A percentile compares a stretch with the other conserved stretches of the same genome.
Conservation (phyloP, 176 grass and related monocot genomes). For the Thalia dealbata region DNA sequence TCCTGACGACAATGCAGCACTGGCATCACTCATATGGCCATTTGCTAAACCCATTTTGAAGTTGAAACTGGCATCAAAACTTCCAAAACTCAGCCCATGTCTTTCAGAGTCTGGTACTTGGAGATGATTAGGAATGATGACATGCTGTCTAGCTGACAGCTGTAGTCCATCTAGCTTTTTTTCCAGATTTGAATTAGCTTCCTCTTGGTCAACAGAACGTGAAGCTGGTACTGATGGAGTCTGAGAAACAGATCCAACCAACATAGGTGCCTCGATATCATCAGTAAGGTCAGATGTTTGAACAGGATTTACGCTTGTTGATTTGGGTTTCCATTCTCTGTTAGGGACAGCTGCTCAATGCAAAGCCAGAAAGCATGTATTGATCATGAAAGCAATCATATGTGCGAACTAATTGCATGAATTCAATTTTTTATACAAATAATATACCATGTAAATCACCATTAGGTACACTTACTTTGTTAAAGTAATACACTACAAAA, state of each 20-base stretch:
- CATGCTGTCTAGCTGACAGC: constrained; percentile 51
- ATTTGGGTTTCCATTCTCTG: constrained; percentile 90
- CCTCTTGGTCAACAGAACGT: constrained; percentile 8
- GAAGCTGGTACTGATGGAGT: constrained; percentile 25
- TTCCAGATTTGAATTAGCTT: constrained; percentile 26
- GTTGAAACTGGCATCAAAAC: constrained; percentile 51
- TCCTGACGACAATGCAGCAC: constrained; percentile 6
- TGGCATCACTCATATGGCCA: constrained; percentile 29
- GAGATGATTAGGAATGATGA: constrained; percentile 89
- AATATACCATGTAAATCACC: too few species aligned
- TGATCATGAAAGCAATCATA: too few species aligned
- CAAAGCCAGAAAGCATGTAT: constrained; percentile 8
- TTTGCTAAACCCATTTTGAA: constrained; percentile 28
- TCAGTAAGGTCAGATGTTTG: constrained; percentile 26
- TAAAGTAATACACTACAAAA: too few species aligned
- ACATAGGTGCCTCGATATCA: constrained; percentile 16
- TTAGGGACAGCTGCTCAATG: constrained; percentile 39
- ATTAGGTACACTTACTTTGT: too few species aligned
- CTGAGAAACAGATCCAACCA: constrained; percentile 26
- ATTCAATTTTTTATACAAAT: too few species aligned
- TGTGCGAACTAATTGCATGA: too few species aligned
- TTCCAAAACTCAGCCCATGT: constrained; percentile 77
- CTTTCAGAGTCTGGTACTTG: constrained; percentile 78
- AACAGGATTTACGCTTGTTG: constrained; percentile 27
- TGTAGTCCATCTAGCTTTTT: constrained; percentile 31